Conservation (phyloP, 768 basidiomycete species). For the Rhizopogon vinicolor region DNA sequence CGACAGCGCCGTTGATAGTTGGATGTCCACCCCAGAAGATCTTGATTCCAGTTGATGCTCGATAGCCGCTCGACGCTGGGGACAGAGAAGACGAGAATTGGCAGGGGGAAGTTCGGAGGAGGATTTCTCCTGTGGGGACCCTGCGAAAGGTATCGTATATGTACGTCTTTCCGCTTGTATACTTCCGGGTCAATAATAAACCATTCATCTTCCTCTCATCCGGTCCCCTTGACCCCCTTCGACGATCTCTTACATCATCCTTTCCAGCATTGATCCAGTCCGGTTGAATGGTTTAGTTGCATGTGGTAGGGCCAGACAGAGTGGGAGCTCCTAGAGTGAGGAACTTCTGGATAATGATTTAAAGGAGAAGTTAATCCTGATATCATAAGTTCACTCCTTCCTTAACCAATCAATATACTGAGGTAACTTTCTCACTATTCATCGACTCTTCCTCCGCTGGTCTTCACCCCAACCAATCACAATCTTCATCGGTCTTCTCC, state of each 20-base stretch:
- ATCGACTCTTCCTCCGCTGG: slow-evolving; percentile 17
- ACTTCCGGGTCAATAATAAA: slow-evolving; percentile 38
- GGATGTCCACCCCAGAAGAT: too few species aligned
- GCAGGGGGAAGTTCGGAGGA: slow-evolving; percentile 65
- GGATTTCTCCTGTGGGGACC: slow-evolving; percentile 44
- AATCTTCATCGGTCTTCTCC: neutral
- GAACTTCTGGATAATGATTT: slow-evolving; percentile 16
- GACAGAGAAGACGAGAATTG: slow-evolving; percentile 42
- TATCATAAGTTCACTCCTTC: slow-evolving; percentile 14
- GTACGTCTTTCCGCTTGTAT: slow-evolving; percentile 34
- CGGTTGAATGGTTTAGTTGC: slow-evolving; percentile 25
- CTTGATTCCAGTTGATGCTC: too few species aligned
- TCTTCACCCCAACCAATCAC: too few species aligned
- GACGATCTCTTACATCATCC: neutral
- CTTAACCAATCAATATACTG: neutral
- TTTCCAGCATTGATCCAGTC: slow-evolving; percentile 17
- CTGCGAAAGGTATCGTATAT: slow-evolving; percentile 51
- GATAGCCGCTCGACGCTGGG: slow-evolving; percentile 18
- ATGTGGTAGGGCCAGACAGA: slow-evolving; percentile 23
- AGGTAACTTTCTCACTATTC: slow-evolving; percentile 18
- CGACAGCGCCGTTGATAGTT: too few species aligned
- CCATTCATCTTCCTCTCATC: slow-evolving; percentile 57
- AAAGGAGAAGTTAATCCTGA: slow-evolving; percentile 22
- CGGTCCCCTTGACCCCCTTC: slow-evolving; percentile 30
- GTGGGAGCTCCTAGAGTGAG: slow-evolving; percentile 17